Evolutionary conservation across 2,329 filamentous ascomycete species (phyloP).

Genomic region (Fusarium circinatum): DNA sequence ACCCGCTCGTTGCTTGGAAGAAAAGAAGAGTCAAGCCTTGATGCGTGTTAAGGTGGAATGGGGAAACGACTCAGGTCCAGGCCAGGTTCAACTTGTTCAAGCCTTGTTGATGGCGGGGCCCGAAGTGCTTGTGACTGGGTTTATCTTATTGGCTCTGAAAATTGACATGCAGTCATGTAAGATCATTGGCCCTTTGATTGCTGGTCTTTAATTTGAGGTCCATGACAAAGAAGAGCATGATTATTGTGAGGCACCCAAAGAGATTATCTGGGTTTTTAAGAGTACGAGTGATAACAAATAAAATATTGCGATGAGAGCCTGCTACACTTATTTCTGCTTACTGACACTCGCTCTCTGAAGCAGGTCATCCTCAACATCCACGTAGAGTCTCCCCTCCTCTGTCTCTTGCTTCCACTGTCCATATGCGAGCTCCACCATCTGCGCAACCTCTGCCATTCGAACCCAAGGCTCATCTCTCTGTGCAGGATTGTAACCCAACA

Average conservation of each 20-base stretch:
- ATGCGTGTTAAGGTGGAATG: constrained; percentile 24
- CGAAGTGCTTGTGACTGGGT: constrained; percentile 18
- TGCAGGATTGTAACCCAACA: constrained; percentile 42
- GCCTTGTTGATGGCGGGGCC: constrained; percentile 29
- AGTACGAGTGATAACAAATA: neutral
- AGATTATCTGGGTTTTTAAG: neutral
- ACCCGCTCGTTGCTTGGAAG: neutral
- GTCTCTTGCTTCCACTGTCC: constrained; percentile 45
- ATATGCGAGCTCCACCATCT: constrained; percentile 41
- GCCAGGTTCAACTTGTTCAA: constrained; percentile 22
- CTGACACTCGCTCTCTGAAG: neutral
- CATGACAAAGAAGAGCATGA: constrained; percentile 1
- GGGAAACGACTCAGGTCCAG: constrained; percentile 33
- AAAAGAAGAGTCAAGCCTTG: constrained; percentile 11
- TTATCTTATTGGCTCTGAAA: constrained; percentile 15
- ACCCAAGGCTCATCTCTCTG: neutral
- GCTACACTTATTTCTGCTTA: neutral
- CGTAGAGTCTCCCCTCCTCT: constrained; percentile 45
- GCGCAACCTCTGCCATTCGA: constrained; percentile 12
- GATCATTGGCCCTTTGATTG: constrained; percentile 40
- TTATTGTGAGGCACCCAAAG: neutral
- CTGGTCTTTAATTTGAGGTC: neutral
- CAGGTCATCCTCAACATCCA: constrained; percentile 48
- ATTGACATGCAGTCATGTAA: constrained; percentile 37
- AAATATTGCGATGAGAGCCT: neutral